These are phyloP conservation scores for Themeda triandra DNA, from an alignment of 176 grass and related monocot genomes.

Conservation along the genomic window DNA sequence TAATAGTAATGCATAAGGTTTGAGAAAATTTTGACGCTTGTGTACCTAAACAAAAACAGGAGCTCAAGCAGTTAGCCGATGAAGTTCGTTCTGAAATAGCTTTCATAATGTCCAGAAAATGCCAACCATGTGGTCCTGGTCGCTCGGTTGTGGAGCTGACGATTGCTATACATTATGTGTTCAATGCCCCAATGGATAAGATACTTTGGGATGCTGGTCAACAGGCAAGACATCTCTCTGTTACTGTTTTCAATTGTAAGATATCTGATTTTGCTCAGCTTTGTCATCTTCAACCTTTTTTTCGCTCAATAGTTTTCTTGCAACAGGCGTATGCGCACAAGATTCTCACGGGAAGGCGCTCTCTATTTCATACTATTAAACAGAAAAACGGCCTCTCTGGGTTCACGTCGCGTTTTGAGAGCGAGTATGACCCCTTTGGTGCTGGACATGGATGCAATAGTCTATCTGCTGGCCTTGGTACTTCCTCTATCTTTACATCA, in stretches of 20 bases:
- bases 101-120: slow-evolving; percentile 63
- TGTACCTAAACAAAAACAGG: slow-evolving; percentile 32
- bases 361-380: slow-evolving; percentile 62
- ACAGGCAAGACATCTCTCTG: slow-evolving; percentile 35
- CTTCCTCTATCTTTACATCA: background rate
- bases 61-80: slow-evolving; percentile 62
- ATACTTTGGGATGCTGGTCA: slow-evolving; percentile 86
- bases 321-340: slow-evolving; percentile 78
- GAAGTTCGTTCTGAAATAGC: slow-evolving; percentile 75
- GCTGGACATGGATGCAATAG: slow-evolving; percentile 87
- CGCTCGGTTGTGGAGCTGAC: slow-evolving; percentile 57
- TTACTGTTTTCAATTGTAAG: background rate
- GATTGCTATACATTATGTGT: slow-evolving; percentile 71
- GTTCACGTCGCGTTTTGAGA: slow-evolving; percentile 76
- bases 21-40: background rate
- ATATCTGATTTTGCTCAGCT: background rate
- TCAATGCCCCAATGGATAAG: slow-evolving; percentile 77
- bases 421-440: slow-evolving; percentile 71
- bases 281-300: background rate
- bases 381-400: slow-evolving; percentile 64
- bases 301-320: slow-evolving; percentile 8
- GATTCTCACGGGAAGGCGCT: slow-evolving; percentile 74
- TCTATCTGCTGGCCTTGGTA: slow-evolving; percentile 72
- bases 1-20: background rate
- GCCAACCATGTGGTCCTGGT: slow-evolving; percentile 37